Base-by-base conservation (phyloP, 2,329 filamentous ascomycete species). In the Hymenotorrendiella dingleyae region DNA sequence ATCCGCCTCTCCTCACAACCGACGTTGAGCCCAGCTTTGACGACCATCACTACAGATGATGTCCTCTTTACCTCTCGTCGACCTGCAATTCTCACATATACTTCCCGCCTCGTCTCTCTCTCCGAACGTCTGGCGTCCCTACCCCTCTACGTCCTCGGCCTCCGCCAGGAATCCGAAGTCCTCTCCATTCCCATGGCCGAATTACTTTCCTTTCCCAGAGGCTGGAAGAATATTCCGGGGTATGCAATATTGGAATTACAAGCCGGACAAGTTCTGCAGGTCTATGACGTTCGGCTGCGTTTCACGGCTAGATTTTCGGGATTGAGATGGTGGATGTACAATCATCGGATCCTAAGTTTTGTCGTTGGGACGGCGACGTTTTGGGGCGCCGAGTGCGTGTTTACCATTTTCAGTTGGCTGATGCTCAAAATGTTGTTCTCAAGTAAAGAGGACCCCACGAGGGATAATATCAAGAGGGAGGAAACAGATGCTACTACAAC, bases 321-420 rank as follows among this genome's bases (percentile, higher is more conserved):
- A 0, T 62, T 96, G 47, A 71, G 84, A 36, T 93, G 85, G 79
- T 56, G 90, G 42, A 94, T 98, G 86, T 93, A 93, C 57, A 81
- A 87, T 48, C 83, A 91, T 66, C 79, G 84, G 10, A 57, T 93
- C 26, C 62, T 79, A 2, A 80, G 80, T 4, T 89, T 88, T 45
- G 40, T 84, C 1, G 57, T 82, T 1, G 84, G 89, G 55, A 86
- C 82, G 0, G 63, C 69, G 1, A 54, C 77, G 0, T 96, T 96
- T 64, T 97, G 90, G 88, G 60, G 68, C 1, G 77, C 79, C 10
- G 88, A 91, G 58, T 72, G 94, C 56, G 50, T 79, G 0, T 83
- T 82, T 30, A 76, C 85, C 61, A 68, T 71, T 1, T 27, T 81
- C 1, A 80, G 76, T 0, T 94, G 86, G 83, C 61, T 74, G 0